phyloP scores from a whole-genome alignment of 2,329 filamentous ascomycete species.

The Whalleya microplaca region DNA sequence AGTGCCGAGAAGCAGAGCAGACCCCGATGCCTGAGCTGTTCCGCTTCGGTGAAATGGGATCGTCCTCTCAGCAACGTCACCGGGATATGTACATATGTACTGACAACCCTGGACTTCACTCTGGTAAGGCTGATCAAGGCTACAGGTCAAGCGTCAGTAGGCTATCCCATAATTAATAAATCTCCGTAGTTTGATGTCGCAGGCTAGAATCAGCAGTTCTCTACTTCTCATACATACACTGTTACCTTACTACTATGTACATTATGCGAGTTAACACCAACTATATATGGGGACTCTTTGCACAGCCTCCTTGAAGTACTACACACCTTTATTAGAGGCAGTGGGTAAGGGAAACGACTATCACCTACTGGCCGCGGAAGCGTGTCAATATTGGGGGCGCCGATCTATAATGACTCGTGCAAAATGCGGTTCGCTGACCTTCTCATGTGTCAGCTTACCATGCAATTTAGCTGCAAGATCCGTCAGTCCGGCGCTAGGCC shows the following conservation, averaged over 20 bases:
- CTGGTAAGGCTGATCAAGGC: slow-evolving; percentile 27
- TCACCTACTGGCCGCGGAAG: not conserved
- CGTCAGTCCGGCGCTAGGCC: slow-evolving; percentile 21
- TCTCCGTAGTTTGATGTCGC: slow-evolving; percentile 5
- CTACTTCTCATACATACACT: not conserved
- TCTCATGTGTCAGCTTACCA: slow-evolving; percentile 16
- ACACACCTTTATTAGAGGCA: not conserved
- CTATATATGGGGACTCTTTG: not conserved
- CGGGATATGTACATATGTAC: slow-evolving; percentile 14
- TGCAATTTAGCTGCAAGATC: slow-evolving; percentile 20
- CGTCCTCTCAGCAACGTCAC: not conserved
- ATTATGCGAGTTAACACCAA: too few species aligned
- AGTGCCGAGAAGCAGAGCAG: not conserved
- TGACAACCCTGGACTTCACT: slow-evolving; percentile 7
- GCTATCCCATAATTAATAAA: not conserved
- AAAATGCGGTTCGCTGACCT: slow-evolving; percentile 16
- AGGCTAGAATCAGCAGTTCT: not conserved
- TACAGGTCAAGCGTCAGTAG: not conserved
- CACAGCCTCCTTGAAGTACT: not conserved
- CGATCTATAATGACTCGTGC: too few species aligned
- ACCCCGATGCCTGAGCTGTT: not conserved
- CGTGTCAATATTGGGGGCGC: too few species aligned
- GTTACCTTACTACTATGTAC: too few species aligned
- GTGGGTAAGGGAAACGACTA: slow-evolving; percentile 28
- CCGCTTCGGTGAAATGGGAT: not conserved